These are phyloP conservation scores for Calonectria crousiana DNA, from an alignment of 2,329 filamentous ascomycete genomes.

Conservation along the genomic window DNA sequence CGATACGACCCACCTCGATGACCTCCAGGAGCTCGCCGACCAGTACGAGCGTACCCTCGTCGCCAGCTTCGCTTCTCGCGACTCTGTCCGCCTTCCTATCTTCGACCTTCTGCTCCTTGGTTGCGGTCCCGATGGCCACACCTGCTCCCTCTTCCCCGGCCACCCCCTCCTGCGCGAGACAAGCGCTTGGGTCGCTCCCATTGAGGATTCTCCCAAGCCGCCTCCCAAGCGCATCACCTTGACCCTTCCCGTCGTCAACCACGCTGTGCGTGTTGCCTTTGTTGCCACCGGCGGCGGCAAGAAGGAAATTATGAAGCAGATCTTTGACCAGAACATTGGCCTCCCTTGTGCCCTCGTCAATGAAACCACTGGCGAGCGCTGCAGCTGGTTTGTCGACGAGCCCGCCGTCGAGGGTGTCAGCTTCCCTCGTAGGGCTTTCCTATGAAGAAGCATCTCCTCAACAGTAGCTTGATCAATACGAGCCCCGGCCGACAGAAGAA, in stretches of 20 bases:
- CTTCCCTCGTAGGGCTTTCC: conserved; percentile 80
- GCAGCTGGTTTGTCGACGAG: conserved; percentile 95
- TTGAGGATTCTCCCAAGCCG: conserved; percentile 95
- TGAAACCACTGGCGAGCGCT: conserved; percentile 83
- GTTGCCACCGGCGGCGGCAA: conserved; percentile 91
- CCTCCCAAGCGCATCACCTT: conserved; percentile 92
- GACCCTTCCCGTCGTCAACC: conserved; percentile 89
- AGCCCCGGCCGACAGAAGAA: conserved; percentile 10
- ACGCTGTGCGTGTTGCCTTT: conserved; percentile 89
- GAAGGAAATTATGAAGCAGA: conserved; percentile 91
- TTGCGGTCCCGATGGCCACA: conserved; percentile 96
- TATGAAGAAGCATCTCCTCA: conserved; percentile 48
- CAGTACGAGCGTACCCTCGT: conserved; percentile 93
- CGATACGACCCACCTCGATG: conserved; percentile 72
- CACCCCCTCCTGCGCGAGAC: conserved; percentile 88
- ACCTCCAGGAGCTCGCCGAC: conserved; percentile 93
- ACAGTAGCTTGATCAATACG: conserved; percentile 24
- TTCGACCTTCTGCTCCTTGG: conserved; percentile 96
- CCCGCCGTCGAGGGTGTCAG: conserved; percentile 86
- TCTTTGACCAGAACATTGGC: conserved; percentile 83
- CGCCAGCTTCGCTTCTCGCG: conserved; percentile 86
- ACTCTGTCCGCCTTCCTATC: conserved; percentile 93
- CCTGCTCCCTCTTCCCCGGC: conserved; percentile 94
- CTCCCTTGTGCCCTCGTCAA: conserved; percentile 93
- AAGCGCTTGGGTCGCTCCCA: conserved; percentile 91